Percentiles rank a stretch among this genome's conserved stretches.
Conservation (phyloP, 2,329 filamentous ascomycete genomes). For the Aspergillus sp. region DNA sequence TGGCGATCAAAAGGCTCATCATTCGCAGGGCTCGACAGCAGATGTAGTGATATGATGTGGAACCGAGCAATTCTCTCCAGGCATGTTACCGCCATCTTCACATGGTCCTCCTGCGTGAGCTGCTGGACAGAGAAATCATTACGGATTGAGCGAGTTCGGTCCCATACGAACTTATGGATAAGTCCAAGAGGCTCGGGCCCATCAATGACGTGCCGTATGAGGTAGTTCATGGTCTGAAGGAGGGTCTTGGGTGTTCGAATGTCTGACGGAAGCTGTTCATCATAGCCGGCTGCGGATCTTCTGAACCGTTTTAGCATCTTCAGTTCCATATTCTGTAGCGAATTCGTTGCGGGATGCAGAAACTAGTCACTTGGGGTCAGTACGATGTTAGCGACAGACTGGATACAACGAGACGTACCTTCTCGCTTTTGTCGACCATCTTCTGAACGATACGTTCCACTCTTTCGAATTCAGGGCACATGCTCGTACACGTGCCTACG, state of each 20-base stretch:
- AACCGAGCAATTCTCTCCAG: constrained; percentile 65
- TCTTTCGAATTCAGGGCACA: constrained; percentile 66
- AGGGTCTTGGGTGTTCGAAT: constrained; percentile 59
- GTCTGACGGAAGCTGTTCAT: constrained; percentile 65
- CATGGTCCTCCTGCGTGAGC: constrained; percentile 57
- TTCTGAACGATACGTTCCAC: constrained; percentile 63
- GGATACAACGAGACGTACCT: constrained; percentile 41
- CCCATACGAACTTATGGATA: constrained; percentile 67
- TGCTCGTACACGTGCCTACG: constrained; percentile 62
- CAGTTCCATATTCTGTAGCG: constrained; percentile 36
- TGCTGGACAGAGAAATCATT: constrained; percentile 67
- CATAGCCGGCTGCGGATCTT: constrained; percentile 63
- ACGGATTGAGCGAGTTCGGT: constrained; percentile 63
- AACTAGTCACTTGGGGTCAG: constrained; percentile 29
- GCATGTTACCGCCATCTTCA: constrained; percentile 60
- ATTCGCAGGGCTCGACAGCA: constrained; percentile 55
- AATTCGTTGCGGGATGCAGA: constrained; percentile 37
- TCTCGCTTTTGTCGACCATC: constrained; percentile 63
- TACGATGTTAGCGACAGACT: not conserved
- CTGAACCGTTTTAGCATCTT: constrained; percentile 66
- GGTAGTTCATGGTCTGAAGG: constrained; percentile 50
- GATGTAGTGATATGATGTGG: constrained; percentile 63
- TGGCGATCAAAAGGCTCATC: constrained; percentile 57
- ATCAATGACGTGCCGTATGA: constrained; percentile 53
- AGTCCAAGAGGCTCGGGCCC: constrained; percentile 51